A percentile compares a stretch with the other conserved stretches of the same genome.
These are phyloP conservation scores for Bruguiera hainesii DNA, from an alignment of 441 rosid genomes.

Conservation along the genomic window DNA sequence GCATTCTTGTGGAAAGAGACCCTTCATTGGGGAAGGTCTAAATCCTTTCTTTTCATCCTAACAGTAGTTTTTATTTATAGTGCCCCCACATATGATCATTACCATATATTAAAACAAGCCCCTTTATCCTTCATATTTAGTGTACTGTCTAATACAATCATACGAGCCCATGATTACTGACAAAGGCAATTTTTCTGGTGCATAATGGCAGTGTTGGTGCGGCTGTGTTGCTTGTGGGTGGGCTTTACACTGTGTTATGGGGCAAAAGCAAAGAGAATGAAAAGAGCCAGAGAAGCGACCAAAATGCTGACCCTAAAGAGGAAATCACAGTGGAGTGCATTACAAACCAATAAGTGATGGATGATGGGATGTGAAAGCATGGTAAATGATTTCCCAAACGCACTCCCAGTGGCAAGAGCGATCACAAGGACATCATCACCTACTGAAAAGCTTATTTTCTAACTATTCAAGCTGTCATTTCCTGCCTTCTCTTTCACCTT, in stretches of 20 bases:
- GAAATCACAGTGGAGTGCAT: conserved; percentile 35
- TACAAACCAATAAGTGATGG: conserved; percentile 26
- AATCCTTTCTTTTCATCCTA: neutral
- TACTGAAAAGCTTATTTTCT: neutral
- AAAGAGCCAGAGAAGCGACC: conserved; percentile 15
- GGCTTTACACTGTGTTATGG: conserved; percentile 76
- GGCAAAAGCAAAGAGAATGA: conserved; percentile 61
- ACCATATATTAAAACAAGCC: neutral
- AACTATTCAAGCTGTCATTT: no score
- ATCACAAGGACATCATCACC: neutral
- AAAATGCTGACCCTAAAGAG: conserved; percentile 23
- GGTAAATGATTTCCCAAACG: neutral
- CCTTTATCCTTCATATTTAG: neutral
- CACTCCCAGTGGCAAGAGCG: neutral
- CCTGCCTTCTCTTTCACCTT: no score
- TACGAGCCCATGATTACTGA: neutral
- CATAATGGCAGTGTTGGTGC: conserved; percentile 57
- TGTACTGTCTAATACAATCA: neutral
- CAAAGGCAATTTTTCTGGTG: neutral
- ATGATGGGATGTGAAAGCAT: conserved; percentile 13
- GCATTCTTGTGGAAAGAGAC: conserved; percentile 61
- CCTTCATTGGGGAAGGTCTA: conserved; percentile 66
- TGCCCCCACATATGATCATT: neutral
- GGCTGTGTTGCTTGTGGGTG: conserved; percentile 57
- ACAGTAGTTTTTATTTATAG: neutral